A percentile compares a stretch with the other conserved stretches of the same genome.
Evolutionary conservation across 2,329 filamentous ascomycete species (phyloP).

Genomic region (Lojkania enalia): DNA sequence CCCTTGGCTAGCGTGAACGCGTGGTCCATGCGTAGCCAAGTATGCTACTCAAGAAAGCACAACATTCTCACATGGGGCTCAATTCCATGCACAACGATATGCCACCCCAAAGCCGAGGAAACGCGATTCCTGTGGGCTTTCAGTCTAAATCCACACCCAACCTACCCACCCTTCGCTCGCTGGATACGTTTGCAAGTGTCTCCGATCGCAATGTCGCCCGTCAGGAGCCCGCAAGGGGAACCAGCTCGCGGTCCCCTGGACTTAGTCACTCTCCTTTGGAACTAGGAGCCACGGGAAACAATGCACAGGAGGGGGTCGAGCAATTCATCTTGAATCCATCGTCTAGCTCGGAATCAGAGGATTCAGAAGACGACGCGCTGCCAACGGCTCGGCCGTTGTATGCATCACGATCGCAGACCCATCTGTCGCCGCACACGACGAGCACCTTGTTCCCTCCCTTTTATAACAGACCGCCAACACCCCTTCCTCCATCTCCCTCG

Average conservation of each 20-base stretch:
- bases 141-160: conserved; percentile 54
- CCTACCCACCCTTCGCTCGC: conserved; percentile 47
- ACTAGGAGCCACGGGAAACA: conserved; percentile 44
- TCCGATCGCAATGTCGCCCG: conserved; percentile 5
- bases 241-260: conserved; percentile 24
- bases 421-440: conserved; percentile 43
- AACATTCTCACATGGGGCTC: conserved; percentile 20
- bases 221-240: conserved; percentile 13
- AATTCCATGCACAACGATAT: conserved; percentile 31
- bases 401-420: conserved; percentile 51
- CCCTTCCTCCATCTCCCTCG: conserved; percentile 87
- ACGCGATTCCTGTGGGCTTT: conserved; percentile 42
- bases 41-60: conserved; percentile 21
- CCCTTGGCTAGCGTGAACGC: conserved; percentile 4
- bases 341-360: conserved; percentile 30
- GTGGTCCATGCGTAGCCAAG: conserved; percentile 10
- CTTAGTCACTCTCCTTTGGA: conserved; percentile 39
- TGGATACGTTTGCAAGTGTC: conserved; percentile 23
- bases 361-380: conserved; percentile 15
- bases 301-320: conserved; percentile 32
- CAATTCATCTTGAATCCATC: conserved; percentile 22
- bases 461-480: conserved; percentile 95
- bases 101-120: conserved; percentile 51
- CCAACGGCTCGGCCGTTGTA: conserved; percentile 42
- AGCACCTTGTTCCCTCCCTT: conserved; percentile 73